Evolutionary conservation across 768 basidiomycete genomes (phyloP), one percentile per base, ranked within the genome.

Genomic region (Hypsizygus marmoreus): DNA sequence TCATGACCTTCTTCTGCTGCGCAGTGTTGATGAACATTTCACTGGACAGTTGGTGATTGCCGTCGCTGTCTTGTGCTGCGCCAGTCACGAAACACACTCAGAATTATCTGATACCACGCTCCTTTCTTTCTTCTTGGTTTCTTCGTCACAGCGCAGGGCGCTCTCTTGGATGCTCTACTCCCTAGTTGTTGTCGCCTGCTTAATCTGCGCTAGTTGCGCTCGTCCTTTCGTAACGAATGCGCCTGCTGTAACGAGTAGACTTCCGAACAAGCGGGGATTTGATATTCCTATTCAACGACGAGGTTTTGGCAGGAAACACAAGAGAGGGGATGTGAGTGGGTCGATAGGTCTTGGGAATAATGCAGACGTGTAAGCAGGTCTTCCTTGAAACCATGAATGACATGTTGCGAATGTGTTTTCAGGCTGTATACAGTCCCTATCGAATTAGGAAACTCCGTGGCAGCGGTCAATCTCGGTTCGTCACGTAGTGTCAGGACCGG

Each of bases 371-470:
- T 69, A 51, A 56, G 68, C 49, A 7, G n/a, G n/a, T n/a, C n/a
- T n/a, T n/a, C n/a, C n/a, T n/a, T n/a, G n/a, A n/a, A n/a, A n/a
- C n/a, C n/a, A n/a, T n/a, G n/a, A n/a, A n/a, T n/a, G n/a, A n/a
- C n/a, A n/a, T n/a, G n/a, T n/a, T n/a, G n/a, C n/a, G n/a, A n/a
- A n/a, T n/a, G n/a, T n/a, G n/a, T n/a, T n/a, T n/a, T n/a, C n/a
- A 72, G 68, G 24, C 53, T 70, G 20, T 69, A 67, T 55, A 64
- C 62, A 2, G 60, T 71, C n/a, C 68, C 68, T 16, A 61, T 71
- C n/a, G 53, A 64, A 42, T 40, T 71, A 10, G 67, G 66, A 14
- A 45, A 56, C 23, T 58, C 56, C 7, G 59, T 64, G 23, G 50
- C 60, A 17, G 56, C 65, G 12, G 57, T 68, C 30, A 65, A 68